Evolutionary conservation across 768 basidiomycete genomes (phyloP).

Genomic region (Crepidotus variabilis): DNA sequence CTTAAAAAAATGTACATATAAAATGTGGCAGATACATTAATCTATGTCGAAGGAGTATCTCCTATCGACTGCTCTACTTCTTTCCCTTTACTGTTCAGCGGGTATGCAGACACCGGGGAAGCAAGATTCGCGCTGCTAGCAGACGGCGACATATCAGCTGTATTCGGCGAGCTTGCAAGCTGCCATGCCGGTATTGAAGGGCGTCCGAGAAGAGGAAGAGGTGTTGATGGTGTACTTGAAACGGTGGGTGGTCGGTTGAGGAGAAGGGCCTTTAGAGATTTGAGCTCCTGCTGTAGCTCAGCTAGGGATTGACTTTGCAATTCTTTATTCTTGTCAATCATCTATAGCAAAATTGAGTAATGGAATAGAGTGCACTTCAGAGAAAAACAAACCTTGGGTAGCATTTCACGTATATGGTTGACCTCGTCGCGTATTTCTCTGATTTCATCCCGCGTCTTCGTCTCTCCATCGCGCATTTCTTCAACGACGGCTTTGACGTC

Average conservation of each 20-base stretch:
- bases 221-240: constrained; percentile 44
- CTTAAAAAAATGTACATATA: no score
- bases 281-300: constrained; percentile 91
- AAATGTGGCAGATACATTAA: no score
- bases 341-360: constrained; percentile 40
- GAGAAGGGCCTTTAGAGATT: constrained; percentile 87
- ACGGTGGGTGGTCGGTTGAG: constrained; percentile 63
- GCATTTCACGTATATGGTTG: constrained; percentile 83
- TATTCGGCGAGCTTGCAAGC: constrained; percentile 43
- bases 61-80: constrained; percentile 32
- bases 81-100: constrained; percentile 55
- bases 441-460: constrained; percentile 81
- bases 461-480: constrained; percentile 77
- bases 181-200: constrained; percentile 93
- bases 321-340: constrained; percentile 92
- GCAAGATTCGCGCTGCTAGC: constrained; percentile 14
- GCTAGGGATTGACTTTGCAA: constrained; percentile 76
- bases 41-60: background rate
- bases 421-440: constrained; percentile 90
- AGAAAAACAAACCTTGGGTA: constrained; percentile 76
- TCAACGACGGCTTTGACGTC: constrained; percentile 70
- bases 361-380: constrained; percentile 1
- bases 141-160: constrained; percentile 12
- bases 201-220: constrained; percentile 50
- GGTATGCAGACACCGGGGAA: constrained; percentile 3